Base-by-base conservation (phyloP, 2,329 filamentous ascomycete species). In the Chrysoporthe cubensis region DNA sequence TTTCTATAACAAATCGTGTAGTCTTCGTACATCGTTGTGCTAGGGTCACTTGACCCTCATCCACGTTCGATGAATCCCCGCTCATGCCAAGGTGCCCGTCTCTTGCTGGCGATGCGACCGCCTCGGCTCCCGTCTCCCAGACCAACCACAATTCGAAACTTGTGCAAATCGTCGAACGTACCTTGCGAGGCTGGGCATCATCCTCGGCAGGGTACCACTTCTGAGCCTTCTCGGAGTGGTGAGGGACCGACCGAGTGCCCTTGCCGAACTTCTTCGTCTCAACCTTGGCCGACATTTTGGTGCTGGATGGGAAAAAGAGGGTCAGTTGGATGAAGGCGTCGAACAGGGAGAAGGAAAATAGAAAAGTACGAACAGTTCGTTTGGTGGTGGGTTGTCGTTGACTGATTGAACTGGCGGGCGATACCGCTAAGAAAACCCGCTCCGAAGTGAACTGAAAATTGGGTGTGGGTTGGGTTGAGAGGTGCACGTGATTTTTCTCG, bases 151-250 rank as follows among this genome's bases (percentile, higher is more conserved):
- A 43, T 57, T 50, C 50, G 46, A 70, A 70, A 68, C 67, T 69
- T 70, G 72, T 74, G 71, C 68, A 75, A 11, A 56, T 72, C 72
- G 71, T 67, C 70, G 65, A 78, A 92, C 94, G 88, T 89, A 99
- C 96, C 92, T 96, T 95, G 90, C 94, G 97, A 79, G 90, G 88
- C 85, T 91, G 86, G 82, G 88, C 81, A 81, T 95, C 92, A 84
- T 97, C 95, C 84, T 96, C 92, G 81, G 93, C 92, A 83, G 94
- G 93, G 87, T 99, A 99, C 93, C 95, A 99, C 88, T 97, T 98
- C 88, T 92, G 90, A 79, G 95, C 95, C 92, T 96, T 97, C 85
- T 97, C 90, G 81, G 88, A 87, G 84, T 87, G 83, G 84, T 92
- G 89, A 83, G 92, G 94, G 83, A 97, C 91, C 84, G 91, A 88